Evolutionary conservation across 2,329 filamentous ascomycete genomes (phyloP).

Genomic region (Trichoderma gracile): DNA sequence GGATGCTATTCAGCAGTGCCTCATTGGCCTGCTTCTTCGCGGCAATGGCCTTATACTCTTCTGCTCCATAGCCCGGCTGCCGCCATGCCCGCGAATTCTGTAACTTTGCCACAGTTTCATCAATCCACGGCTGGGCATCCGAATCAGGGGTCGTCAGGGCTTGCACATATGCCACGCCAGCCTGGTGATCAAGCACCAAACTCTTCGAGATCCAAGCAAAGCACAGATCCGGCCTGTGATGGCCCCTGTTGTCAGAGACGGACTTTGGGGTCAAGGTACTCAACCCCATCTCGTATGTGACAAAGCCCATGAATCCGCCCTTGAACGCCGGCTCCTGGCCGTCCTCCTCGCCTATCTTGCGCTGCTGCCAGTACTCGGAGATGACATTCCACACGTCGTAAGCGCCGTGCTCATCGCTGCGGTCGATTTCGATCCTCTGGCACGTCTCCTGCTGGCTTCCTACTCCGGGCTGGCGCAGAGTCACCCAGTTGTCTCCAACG

Average conservation of each 20-base stretch:
- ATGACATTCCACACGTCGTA: slow-evolving; percentile 54
- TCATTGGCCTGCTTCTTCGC: slow-evolving; percentile 27
- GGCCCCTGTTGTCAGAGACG: slow-evolving; percentile 34
- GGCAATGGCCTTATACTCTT: slow-evolving; percentile 9
- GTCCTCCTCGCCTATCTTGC: slow-evolving; percentile 31
- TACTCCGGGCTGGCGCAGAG: slow-evolving; percentile 33
- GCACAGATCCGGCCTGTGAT: slow-evolving; percentile 66
- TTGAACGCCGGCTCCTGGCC: slow-evolving; percentile 59
- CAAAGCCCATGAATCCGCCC: slow-evolving; percentile 81
- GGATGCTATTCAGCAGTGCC: slow-evolving; percentile 27
- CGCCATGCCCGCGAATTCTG: slow-evolving; percentile 38
- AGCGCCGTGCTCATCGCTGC: slow-evolving; percentile 33
- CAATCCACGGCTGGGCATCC: slow-evolving; percentile 37
- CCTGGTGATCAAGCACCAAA: slow-evolving; percentile 72
- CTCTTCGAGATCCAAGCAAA: slow-evolving; percentile 76
- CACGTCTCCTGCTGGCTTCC: slow-evolving; percentile 31
- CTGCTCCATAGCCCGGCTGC: slow-evolving; percentile 22
- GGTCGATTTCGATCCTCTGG: slow-evolving; percentile 33
- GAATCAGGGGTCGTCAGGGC: slow-evolving; percentile 34
- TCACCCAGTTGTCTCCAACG: slow-evolving; percentile 47
- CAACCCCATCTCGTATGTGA: slow-evolving; percentile 82
- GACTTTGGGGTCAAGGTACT: slow-evolving; percentile 37
- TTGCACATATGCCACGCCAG: slow-evolving; percentile 65
- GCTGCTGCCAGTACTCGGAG: slow-evolving; percentile 45
- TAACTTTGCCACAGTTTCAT: slow-evolving; percentile 35